Evolutionary conservation across 257 asterid genomes (phyloP), one percentile per base, ranked within the genome.

Genomic region (Nicotiana sylvestris): DNA sequence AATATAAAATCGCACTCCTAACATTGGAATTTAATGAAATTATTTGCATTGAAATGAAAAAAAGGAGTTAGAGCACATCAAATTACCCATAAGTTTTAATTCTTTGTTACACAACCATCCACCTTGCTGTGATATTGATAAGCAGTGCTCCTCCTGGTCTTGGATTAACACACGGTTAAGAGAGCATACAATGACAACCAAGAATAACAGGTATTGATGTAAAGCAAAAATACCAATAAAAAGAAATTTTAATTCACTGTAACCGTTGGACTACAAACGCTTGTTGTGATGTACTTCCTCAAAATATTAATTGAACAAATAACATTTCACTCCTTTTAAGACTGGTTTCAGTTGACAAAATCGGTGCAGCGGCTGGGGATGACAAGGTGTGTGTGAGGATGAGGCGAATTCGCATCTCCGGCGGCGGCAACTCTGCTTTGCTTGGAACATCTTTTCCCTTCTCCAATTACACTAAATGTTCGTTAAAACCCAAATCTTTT

Each of bases 261-360:
- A 87, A 91, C 91, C 92, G 93, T 92, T 92, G 96, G 97, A 94
- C 98, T 92, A 92, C 96, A 94, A 82, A 94, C 91, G 67, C 67
- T 32, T 6, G 37, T 0, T 7, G 4, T 0, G 8, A 0, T 0
- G 1, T 0, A 3, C 4, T 0, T 2, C 2, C 3, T 13, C 39
- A 1, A 0, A n/a, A 11, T 5, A 2, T 0, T 35, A 0, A 0
- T 1, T 3, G 0, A 33, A 2, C 1, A 0, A 2, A 0, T 13
- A 33, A 33, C 37, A 66, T 9, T 33, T 33, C 0, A 66, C 53
- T 39, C n/a, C 0, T n/a, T 29, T 29, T 37, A 5, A 21, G 9
- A n/a, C 35, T 9, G 4, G 1, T 25, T 72, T 13, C 78, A 72
- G 37, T 25, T 12, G 27, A 72, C 25, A 74, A 46, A 25, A 49